Evolutionary conservation across 140 eudicot species (phyloP).

Genomic region (Ambrosia hybrid): DNA sequence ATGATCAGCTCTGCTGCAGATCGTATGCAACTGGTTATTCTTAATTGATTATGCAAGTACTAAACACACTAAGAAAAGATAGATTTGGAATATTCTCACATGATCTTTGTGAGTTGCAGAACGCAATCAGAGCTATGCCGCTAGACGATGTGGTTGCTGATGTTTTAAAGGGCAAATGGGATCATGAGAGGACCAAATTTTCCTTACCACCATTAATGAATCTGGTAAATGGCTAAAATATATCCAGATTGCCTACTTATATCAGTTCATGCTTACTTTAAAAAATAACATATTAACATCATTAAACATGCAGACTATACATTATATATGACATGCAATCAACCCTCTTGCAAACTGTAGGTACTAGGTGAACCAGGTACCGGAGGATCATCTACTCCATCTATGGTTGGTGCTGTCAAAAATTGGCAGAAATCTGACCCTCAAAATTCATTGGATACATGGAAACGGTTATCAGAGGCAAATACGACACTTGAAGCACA

Average conservation of each 20-base stretch:
- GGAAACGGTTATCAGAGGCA: constrained; percentile 78
- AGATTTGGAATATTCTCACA: too few relatives aligned
- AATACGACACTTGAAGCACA: constrained; percentile 66
- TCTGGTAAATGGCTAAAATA: constrained; percentile 42
- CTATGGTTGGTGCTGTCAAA: constrained; percentile 98
- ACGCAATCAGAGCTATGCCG: constrained; percentile 51
- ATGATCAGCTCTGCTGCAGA: not conserved
- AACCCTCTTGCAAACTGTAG: constrained; percentile 34
- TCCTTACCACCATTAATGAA: constrained; percentile 81
- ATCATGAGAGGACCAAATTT: constrained; percentile 78
- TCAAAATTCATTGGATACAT: constrained; percentile 54
- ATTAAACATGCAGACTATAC: not conserved
- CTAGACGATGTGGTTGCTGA: constrained; percentile 55
- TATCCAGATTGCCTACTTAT: too few relatives aligned
- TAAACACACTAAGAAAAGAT: too few relatives aligned
- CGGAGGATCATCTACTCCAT: constrained; percentile 97
- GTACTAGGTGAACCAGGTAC: constrained; percentile 26
- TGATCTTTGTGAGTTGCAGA: constrained; percentile 45
- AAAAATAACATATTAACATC: not conserved
- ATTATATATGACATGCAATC: too few relatives aligned
- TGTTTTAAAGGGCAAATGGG: constrained; percentile 78
- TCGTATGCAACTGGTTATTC: not conserved
- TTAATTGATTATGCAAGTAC: too few relatives aligned
- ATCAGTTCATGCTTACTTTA: constrained; percentile 3
- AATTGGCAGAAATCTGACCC: constrained; percentile 96